A percentile compares a stretch with the other conserved stretches of the same genome.
Conservation (phyloP, 257 asterid genomes). For the Salvia splendens region DNA sequence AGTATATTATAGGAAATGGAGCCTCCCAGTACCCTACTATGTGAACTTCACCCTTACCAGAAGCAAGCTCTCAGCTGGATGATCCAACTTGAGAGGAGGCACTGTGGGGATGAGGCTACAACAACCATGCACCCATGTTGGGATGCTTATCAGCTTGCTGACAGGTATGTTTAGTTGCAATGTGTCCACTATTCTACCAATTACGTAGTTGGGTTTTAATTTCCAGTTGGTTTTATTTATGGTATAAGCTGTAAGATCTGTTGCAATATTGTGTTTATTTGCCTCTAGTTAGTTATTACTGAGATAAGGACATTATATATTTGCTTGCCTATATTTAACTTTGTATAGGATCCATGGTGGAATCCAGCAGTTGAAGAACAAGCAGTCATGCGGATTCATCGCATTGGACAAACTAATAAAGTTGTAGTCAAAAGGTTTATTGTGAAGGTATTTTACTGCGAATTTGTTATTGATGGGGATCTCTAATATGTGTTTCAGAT, state of each 20-base stretch:
- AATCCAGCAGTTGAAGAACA: slow-evolving; percentile 99
- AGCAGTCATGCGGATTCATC: slow-evolving; percentile 99
- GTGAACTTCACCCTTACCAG: slow-evolving; percentile 93
- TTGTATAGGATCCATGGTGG: slow-evolving; percentile 97
- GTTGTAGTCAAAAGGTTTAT: slow-evolving; percentile 79
- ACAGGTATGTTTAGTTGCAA: slow-evolving; percentile 50
- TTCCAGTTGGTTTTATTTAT: slow-evolving; percentile 24
- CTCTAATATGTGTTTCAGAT: background rate
- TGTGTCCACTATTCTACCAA: slow-evolving; percentile 15
- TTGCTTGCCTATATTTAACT: slow-evolving; percentile 14
- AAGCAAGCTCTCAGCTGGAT: slow-evolving; percentile 98
- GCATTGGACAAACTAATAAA: slow-evolving; percentile 86
- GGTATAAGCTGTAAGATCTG: slow-evolving; percentile 18
- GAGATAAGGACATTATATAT: background rate
- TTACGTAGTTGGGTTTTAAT: slow-evolving; percentile 10
- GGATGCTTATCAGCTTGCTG: slow-evolving; percentile 86
- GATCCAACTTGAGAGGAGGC: slow-evolving; percentile 80
- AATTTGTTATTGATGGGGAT: background rate
- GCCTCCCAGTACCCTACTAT: slow-evolving; percentile 79
- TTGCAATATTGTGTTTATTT: background rate
- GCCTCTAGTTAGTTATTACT: background rate
- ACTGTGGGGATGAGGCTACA: slow-evolving; percentile 65
- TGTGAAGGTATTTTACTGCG: slow-evolving; percentile 58
- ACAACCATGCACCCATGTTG: slow-evolving; percentile 91
- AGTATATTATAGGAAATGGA: slow-evolving; percentile 75